Conservation (phyloP, 306 rosid genomes). For the Hippophae tibetana region DNA sequence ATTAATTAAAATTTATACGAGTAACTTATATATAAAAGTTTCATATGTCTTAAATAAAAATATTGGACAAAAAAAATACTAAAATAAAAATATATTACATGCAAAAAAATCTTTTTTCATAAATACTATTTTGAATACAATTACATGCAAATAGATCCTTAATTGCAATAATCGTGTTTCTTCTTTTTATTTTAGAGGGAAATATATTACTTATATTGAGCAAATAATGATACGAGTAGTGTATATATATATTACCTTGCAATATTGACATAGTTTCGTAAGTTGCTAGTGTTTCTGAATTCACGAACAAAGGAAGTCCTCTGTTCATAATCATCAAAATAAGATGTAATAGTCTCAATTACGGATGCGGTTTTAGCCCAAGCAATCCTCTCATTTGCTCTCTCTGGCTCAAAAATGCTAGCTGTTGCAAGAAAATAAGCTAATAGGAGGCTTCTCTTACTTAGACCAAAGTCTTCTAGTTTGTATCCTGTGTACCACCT, state of each 20-base stretch:
- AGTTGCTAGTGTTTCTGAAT: slow-evolving; percentile 22
- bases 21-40: too few species aligned
- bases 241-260: slow-evolving; percentile 12
- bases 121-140: too few species aligned
- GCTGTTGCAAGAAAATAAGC: slow-evolving; percentile 69
- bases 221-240: not conserved
- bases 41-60: too few species aligned
- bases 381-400: slow-evolving; percentile 54
- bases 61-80: too few species aligned
- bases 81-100: too few species aligned
- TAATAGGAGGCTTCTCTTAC: slow-evolving; percentile 42
- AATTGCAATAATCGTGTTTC: not conserved
- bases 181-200: not conserved
- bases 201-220: not conserved
- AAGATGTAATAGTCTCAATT: slow-evolving; percentile 38
- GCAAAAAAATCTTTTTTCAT: too few species aligned
- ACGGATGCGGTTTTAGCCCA: slow-evolving; percentile 64
- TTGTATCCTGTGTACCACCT: slow-evolving; percentile 75
- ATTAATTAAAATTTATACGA: too few species aligned
- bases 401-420: slow-evolving; percentile 66
- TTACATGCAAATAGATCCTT: too few species aligned
- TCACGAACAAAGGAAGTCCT: slow-evolving; percentile 37
- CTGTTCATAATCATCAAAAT: slow-evolving; percentile 27
- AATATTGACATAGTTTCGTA: slow-evolving; percentile 16
- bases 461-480: slow-evolving; percentile 52